Base-by-base conservation (phyloP, 192 early-diverging fungal genomes). In the Linnemannia elongata region DNA sequence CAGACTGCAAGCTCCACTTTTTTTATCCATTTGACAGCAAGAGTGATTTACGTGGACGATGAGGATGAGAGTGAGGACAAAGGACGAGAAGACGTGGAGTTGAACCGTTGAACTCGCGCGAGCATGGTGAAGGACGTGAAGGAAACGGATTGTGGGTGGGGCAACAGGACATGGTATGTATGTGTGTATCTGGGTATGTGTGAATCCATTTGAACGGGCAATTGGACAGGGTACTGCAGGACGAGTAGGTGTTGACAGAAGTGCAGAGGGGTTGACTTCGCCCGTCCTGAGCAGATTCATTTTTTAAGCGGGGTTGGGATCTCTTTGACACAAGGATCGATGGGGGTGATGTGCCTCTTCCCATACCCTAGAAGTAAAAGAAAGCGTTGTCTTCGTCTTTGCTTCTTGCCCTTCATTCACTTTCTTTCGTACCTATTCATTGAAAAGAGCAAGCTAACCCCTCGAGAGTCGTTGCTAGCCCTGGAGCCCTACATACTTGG, bases 141-240 rank as follows among this genome's bases (percentile, higher is more conserved):
- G 63, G 42, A 72, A 45, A 69, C 57, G 60, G 60, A 75, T 24
- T 44, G 41, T 75, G 57, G 78, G 24, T 42, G 39, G 44, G 69
- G 49, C 68, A 77, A 74, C 74, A 18, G 71, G 76, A 8, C 38
- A 47, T 39, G 45, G 75, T 69, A 7, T n/a, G 45, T 69, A 75
- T 75, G 74, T 0, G 24, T 18, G 18, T 70, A 69, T 69, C 63
- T 22, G 3, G 49, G 63, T 18, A 57, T 78, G 44, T 77, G 78
- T 22, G 27, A 39, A 39, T 83, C 2, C 60, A 78, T 68, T 45
- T 75, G 52, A 74, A 84, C 36, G 77, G 71, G 47, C 44, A 72
- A 52, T 83, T 76, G 24, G 47, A 20, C 15, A 52, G 49, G 20
- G 49, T 52, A 52, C 17, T 20, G 5, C 49, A 20, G 49, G 18